phyloP scores from a whole-genome alignment of 2,329 filamentous ascomycete genomes.

The Ophiostoma sp. region DNA sequence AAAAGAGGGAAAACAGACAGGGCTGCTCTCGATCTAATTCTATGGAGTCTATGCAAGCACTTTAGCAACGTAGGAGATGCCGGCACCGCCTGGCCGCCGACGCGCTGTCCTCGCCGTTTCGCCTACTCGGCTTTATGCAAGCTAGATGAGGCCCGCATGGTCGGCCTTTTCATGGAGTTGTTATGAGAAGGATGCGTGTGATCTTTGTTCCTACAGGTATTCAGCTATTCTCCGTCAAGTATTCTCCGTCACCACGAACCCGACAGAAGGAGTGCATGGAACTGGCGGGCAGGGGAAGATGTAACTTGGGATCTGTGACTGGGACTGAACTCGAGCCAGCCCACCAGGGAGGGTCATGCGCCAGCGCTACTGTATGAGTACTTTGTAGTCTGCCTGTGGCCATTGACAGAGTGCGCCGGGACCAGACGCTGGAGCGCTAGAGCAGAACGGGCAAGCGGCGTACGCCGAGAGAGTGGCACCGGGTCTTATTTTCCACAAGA shows the following conservation, averaged over 20 bases:
- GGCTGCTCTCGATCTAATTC: neutral
- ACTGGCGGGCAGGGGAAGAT: neutral
- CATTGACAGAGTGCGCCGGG: slow-evolving; percentile 1
- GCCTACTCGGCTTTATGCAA: no score
- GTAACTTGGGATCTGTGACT: no score
- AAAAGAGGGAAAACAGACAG: slow-evolving; percentile 7
- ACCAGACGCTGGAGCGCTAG: slow-evolving; percentile 12
- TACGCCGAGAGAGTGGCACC: slow-evolving; percentile 18
- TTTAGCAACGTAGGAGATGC: neutral
- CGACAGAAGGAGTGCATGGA: neutral
- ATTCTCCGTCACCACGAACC: no score
- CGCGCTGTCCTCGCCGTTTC: no score
- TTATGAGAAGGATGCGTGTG: no score
- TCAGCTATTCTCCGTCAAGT: no score
- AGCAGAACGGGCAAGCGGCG: slow-evolving; percentile 18
- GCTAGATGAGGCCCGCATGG: no score
- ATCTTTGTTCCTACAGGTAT: no score
- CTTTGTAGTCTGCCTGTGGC: neutral
- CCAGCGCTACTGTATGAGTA: neutral
- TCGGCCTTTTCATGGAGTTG: no score
- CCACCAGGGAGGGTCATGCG: slow-evolving; percentile 8
- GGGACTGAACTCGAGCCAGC: neutral
- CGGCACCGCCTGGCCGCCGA: neutral
- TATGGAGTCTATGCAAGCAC: slow-evolving; percentile 7
- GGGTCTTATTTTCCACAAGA: slow-evolving; percentile 12